Conservation (phyloP, 257 asterid species). For the Nicotiana sylvestris region DNA sequence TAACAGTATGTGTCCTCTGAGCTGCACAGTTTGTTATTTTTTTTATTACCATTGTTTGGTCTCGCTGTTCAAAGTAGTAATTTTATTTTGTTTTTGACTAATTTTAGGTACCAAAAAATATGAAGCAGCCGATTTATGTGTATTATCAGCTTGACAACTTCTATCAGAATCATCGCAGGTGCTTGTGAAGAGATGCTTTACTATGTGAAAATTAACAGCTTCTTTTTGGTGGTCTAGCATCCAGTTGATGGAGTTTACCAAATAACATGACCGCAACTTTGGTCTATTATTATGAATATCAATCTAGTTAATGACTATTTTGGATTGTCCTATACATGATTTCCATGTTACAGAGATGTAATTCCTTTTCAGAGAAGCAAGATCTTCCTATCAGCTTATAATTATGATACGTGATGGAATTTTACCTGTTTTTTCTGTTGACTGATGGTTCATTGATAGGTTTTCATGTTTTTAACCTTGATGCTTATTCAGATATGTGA, state of each 20-base stretch:
- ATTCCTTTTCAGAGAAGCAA: too few relatives aligned
- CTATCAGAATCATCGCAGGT: constrained; percentile 75
- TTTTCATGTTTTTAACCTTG: too few relatives aligned
- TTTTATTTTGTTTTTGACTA: neutral
- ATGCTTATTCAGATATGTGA: constrained; percentile 60
- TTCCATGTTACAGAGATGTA: too few relatives aligned
- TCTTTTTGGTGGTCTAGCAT: neutral
- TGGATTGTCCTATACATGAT: neutral
- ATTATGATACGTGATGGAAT: too few relatives aligned
- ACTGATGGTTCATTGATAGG: too few relatives aligned
- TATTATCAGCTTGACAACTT: constrained; percentile 58
- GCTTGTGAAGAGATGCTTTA: constrained; percentile 1
- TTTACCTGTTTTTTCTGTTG: too few relatives aligned
- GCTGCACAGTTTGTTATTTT: neutral
- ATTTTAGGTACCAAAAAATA: constrained; percentile 37
- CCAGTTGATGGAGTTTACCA: too few relatives aligned
- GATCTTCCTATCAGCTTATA: too few relatives aligned
- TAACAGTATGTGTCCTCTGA: constrained; percentile 24
- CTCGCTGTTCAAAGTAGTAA: neutral
- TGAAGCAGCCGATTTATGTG: constrained; percentile 49
- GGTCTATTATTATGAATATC: too few relatives aligned
- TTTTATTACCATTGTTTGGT: neutral
- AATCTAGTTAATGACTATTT: neutral
- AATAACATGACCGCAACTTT: too few relatives aligned
- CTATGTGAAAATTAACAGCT: neutral